These are phyloP conservation scores for Pseudogymnoascus sp. DNA, from an alignment of 2,329 filamentous ascomycete genomes.

Conservation along the genomic window DNA sequence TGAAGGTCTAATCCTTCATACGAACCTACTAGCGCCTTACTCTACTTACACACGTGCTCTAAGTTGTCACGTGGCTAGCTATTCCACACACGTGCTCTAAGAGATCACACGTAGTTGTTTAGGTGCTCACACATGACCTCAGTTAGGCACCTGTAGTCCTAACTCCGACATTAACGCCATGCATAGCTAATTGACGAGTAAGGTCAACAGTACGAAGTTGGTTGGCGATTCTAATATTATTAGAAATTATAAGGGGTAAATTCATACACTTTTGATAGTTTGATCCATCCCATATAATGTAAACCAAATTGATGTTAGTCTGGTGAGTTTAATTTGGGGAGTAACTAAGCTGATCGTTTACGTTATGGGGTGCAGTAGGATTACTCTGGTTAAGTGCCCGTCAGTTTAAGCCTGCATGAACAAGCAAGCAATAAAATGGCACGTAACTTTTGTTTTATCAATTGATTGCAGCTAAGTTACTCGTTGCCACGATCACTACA, in stretches of 20 bases:
- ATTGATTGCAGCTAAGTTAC: slow-evolving; percentile 1
- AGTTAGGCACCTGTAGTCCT: too few species aligned
- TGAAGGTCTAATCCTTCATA: too few species aligned
- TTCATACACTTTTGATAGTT: background rate
- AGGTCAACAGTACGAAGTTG: too few species aligned
- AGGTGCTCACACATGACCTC: too few species aligned
- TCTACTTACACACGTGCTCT: too few species aligned
- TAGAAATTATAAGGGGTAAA: background rate
- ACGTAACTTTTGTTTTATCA: background rate
- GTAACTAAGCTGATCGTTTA: background rate
- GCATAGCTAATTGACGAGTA: too few species aligned
- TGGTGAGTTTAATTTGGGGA: background rate
- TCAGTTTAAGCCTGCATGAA: background rate
- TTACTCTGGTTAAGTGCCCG: background rate
- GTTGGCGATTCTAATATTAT: too few species aligned
- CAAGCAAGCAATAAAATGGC: background rate
- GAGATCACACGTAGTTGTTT: too few species aligned
- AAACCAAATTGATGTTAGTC: background rate
- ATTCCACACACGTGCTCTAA: too few species aligned
- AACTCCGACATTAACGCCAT: too few species aligned
- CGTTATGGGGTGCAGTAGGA: background rate
- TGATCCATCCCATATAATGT: background rate
- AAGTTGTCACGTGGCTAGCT: too few species aligned
- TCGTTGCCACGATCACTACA: background rate
- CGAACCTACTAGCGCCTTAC: too few species aligned